These are phyloP conservation scores for Pecoramyces ruminantium DNA, from an alignment of 192 early-diverging fungal genomes.

Conservation along the genomic window DNA sequence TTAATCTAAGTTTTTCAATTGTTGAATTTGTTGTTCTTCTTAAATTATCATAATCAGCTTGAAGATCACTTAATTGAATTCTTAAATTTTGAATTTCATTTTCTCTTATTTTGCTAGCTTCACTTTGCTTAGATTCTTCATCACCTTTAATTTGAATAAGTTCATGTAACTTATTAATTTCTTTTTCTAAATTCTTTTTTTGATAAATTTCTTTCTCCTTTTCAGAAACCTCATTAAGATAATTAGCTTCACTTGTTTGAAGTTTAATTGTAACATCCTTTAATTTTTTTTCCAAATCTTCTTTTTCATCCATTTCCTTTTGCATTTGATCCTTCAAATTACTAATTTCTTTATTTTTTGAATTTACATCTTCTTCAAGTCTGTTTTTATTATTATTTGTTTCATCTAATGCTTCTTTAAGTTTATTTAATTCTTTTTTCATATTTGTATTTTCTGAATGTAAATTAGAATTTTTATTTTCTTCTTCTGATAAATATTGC, in stretches of 20 bases:
- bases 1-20: conserved; percentile 20
- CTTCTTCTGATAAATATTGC: conserved; percentile 20
- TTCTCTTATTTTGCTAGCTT: conserved; percentile 27
- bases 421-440: conserved; percentile 17
- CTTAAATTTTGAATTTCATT: conserved; percentile 26
- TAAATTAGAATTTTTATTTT: conserved; percentile 13
- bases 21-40: conserved; percentile 14
- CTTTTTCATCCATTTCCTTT: conserved; percentile 19
- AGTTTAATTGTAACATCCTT: conserved; percentile 25
- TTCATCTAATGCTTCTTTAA: conserved; percentile 13
- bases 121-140: conserved; percentile 29
- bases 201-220: neutral
- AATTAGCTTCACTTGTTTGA: conserved; percentile 13
- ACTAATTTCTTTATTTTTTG: conserved; percentile 22
- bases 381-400: conserved; percentile 13
- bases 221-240: conserved; percentile 15
- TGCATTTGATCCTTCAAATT: conserved; percentile 15
- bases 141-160: conserved; percentile 32
- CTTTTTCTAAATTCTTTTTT: conserved; percentile 14
- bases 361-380: conserved; percentile 18
- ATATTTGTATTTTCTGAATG: conserved; percentile 12
- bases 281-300: conserved; percentile 21
- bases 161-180: conserved; percentile 25
- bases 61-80: conserved; percentile 15
- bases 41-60: conserved; percentile 25